Percentiles rank a stretch among this genome's conserved stretches.
phyloP scores from a whole-genome alignment of 2,329 filamentous ascomycete genomes.

The Akanthomyces muscarius region DNA sequence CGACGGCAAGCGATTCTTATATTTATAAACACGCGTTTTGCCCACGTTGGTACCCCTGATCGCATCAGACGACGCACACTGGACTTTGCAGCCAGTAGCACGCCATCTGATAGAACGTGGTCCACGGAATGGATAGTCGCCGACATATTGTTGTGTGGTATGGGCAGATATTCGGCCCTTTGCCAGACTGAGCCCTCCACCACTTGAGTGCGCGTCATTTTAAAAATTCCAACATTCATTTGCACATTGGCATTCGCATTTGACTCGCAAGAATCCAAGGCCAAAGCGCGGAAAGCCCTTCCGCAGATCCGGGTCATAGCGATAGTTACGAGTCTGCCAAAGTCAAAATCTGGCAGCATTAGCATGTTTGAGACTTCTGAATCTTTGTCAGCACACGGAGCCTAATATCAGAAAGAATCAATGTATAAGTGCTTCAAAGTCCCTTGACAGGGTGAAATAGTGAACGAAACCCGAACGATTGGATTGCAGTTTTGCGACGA shows the following conservation, averaged over 20 bases:
- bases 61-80: background rate
- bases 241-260: background rate
- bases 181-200: background rate
- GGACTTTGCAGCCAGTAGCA: background rate
- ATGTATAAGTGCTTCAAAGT: background rate
- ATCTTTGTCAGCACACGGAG: background rate
- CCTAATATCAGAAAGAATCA: no score
- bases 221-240: background rate
- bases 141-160: background rate
- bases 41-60: background rate
- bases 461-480: background rate
- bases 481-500: background rate
- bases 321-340: no score
- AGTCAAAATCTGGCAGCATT: no score
- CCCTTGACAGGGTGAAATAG: background rate
- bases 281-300: no score
- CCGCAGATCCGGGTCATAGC: no score
- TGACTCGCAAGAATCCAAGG: background rate
- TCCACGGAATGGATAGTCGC: background rate
- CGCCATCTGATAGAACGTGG: slow-evolving; percentile 1
- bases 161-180: slow-evolving; percentile 3
- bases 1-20: background rate
- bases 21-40: background rate
- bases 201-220: background rate
- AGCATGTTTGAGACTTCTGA: no score